Conservation (phyloP, 2,329 filamentous ascomycete species). For the Fusarium graminum region DNA sequence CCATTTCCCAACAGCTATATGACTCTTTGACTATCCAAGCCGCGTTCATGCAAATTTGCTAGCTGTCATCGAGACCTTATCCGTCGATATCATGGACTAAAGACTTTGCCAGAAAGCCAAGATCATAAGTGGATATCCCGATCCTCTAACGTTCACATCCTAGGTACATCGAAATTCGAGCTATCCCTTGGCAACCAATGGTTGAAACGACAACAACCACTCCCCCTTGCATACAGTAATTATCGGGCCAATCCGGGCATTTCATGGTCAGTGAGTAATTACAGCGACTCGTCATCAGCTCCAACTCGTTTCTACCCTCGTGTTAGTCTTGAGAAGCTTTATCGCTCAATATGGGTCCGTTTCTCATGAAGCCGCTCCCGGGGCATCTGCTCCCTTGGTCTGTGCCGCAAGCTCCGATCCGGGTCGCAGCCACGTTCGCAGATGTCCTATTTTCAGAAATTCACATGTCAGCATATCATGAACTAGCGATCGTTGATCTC, state of each 20-base stretch:
- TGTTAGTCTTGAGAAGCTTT: constrained; percentile 24
- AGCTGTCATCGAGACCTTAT: constrained; percentile 21
- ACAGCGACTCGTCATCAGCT: constrained; percentile 22
- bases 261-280: constrained; percentile 8
- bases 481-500: constrained; percentile 12
- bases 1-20: constrained; percentile 34
- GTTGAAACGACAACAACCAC: constrained; percentile 36
- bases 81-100: constrained; percentile 21
- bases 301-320: constrained; percentile 33
- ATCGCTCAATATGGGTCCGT: constrained; percentile 25
- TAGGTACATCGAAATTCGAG: constrained; percentile 24
- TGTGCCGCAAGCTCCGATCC: constrained; percentile 47
- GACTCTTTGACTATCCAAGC: constrained; percentile 37
- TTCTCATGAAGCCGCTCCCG: constrained; percentile 38
- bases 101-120: constrained; percentile 26
- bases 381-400: constrained; percentile 41
- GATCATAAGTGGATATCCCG: constrained; percentile 31
- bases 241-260: constrained; percentile 21
- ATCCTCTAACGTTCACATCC: constrained; percentile 19
- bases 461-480: constrained; percentile 34
- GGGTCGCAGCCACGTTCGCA: constrained; percentile 80
- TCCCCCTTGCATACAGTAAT: constrained; percentile 18
- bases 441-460: constrained; percentile 69
- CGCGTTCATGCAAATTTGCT: constrained; percentile 25
- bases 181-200: constrained; percentile 33